phyloP scores from a whole-genome alignment of 1,284 basidiomycete species.

The Ceratobasidium sp. region DNA sequence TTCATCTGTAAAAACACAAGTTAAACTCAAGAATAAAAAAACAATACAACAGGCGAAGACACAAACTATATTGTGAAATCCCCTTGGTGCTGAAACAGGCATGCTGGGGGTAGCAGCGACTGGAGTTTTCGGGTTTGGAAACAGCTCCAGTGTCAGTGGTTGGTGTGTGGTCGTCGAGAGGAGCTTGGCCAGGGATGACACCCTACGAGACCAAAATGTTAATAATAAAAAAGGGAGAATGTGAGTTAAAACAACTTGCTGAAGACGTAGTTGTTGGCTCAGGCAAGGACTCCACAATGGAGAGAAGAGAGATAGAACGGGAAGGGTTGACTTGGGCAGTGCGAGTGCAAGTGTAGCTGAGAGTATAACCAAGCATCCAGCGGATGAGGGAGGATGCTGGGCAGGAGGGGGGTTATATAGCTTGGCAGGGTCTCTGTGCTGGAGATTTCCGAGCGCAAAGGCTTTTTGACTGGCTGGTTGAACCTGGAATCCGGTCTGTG shows the following conservation, averaged over 20 bases:
- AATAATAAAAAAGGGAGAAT: background rate
- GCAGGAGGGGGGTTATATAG: background rate
- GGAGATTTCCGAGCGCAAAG: background rate
- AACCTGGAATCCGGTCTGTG: background rate
- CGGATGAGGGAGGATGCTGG: background rate
- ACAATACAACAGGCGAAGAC: background rate
- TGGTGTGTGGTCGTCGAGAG: background rate
- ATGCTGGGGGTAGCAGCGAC: background rate
- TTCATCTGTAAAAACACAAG: background rate
- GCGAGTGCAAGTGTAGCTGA: background rate
- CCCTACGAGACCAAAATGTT: background rate
- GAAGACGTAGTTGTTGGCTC: background rate
- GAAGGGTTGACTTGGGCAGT: background rate
- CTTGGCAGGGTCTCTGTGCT: background rate
- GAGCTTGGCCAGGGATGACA: background rate
- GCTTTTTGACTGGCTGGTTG: background rate
- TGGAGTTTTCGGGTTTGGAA: background rate
- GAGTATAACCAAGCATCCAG: background rate
- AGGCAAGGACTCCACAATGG: background rate
- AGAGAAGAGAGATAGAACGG: background rate
- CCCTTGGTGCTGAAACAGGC: background rate
- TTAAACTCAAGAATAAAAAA: background rate
- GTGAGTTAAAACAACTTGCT: background rate
- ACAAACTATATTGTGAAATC: background rate
- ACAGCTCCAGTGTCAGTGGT: background rate